phyloP scores from a whole-genome alignment of 768 basidiomycete species.

The Tulasnella calospora region DNA sequence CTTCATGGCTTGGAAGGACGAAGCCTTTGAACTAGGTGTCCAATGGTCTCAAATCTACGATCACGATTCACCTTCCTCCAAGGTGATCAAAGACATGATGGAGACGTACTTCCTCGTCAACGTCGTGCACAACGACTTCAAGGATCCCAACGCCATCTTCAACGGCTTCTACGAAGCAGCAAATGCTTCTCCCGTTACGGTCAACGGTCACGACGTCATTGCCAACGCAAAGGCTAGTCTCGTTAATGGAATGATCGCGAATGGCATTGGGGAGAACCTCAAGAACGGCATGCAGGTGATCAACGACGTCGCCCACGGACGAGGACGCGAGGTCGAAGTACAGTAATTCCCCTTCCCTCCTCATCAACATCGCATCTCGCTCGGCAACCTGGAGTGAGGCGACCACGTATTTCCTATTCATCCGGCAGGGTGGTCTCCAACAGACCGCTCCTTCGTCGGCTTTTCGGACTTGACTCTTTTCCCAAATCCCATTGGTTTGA shows the following conservation, averaged over 20 bases:
- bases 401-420: background rate
- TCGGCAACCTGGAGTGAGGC: no score
- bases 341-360: background rate
- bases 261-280: background rate
- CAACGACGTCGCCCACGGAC: conserved; percentile 9
- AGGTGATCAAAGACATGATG: conserved; percentile 74
- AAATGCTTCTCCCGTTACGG: background rate
- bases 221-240: background rate
- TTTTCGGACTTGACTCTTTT: background rate
- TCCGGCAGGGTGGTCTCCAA: conserved; percentile 7
- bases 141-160: conserved; percentile 78
- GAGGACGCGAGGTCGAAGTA: conserved; percentile 1
- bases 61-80: conserved; percentile 62
- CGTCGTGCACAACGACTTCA: conserved; percentile 95
- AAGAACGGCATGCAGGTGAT: conserved; percentile 10
- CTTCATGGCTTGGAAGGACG: conserved; percentile 99
- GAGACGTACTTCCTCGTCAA: conserved; percentile 82
- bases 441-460: conserved; percentile 4
- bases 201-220: background rate
- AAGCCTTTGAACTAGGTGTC: conserved; percentile 85
- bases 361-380: background rate
- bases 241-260: background rate
- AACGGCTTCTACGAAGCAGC: conserved; percentile 54
- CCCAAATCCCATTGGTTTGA: background rate
- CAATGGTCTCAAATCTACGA: conserved; percentile 92